Evolutionary conservation across 495 filamentous ascomycete genomes (phyloP).

Genomic region (Daldinia grandis): DNA sequence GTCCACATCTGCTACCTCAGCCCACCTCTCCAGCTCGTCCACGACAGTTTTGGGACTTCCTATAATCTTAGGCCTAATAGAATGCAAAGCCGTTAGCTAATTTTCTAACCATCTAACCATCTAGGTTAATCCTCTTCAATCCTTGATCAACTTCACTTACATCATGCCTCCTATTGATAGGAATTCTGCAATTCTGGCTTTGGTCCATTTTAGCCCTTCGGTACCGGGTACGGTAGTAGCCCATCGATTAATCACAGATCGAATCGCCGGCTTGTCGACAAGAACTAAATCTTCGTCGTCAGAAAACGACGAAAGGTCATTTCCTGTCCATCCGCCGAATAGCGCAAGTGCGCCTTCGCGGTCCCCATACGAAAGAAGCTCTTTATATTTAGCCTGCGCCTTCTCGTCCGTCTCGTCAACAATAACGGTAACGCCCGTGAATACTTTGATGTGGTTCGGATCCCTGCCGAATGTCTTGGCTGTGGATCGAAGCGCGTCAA

Average conservation of each 20-base stretch:
- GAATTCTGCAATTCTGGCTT: constrained; percentile 59
- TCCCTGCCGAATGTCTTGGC: constrained; percentile 56
- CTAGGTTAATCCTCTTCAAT: background rate
- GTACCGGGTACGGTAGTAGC: constrained; percentile 51
- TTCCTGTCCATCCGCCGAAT: constrained; percentile 68
- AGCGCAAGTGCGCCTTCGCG: constrained; percentile 65
- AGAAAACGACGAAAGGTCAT: constrained; percentile 57
- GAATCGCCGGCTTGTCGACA: constrained; percentile 64
- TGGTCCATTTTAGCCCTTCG: constrained; percentile 60
- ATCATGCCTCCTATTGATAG: constrained; percentile 61
- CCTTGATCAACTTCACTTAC: constrained; percentile 19
- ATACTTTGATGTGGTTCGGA: constrained; percentile 61
- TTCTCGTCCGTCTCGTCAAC: constrained; percentile 64
- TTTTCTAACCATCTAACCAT: background rate
- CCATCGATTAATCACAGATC: constrained; percentile 48
- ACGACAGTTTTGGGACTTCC: constrained; percentile 63
- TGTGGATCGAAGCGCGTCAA: constrained; percentile 60
- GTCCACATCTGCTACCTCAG: constrained; percentile 59
- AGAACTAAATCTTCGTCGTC: constrained; percentile 64
- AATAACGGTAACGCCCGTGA: constrained; percentile 61
- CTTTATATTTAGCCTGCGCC: constrained; percentile 61
- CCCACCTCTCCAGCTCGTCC: constrained; percentile 65
- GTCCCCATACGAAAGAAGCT: constrained; percentile 58
- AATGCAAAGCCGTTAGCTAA: background rate
- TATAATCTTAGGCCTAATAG: constrained; percentile 53